These are phyloP conservation scores for Poa pratensis DNA, from an alignment of 176 grass and related monocot genomes.

Conservation along the genomic window DNA sequence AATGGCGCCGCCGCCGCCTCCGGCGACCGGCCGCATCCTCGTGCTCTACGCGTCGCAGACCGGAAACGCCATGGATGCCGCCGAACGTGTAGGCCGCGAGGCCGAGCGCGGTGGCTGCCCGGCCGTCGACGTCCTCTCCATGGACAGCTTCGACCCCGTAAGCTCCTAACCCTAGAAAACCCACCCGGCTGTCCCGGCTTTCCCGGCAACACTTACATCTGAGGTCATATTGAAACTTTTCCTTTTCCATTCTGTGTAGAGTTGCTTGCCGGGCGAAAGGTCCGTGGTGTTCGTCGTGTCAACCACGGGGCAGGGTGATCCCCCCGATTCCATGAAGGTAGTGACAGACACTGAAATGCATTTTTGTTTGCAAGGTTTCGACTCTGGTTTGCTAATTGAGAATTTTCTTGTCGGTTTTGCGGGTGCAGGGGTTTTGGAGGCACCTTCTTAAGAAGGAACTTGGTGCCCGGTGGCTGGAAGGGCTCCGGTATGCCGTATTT, in stretches of 20 bases:
- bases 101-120: conserved; percentile 88
- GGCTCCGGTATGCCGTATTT: conserved; percentile 75
- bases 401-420: conserved; percentile 13
- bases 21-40: conserved; percentile 48
- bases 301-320: conserved; percentile 89
- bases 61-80: conserved; percentile 80
- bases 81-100: conserved; percentile 77
- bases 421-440: conserved; percentile 74
- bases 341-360: not conserved
- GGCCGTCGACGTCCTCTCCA: conserved; percentile 68
- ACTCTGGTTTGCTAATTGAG: not conserved
- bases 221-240: not conserved
- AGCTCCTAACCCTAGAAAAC: conserved; percentile 30
- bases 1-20: conserved; percentile 36
- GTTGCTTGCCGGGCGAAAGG: conserved; percentile 56
- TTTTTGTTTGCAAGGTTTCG: not conserved
- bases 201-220: not conserved
- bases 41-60: conserved; percentile 88
- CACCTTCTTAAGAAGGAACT: conserved; percentile 71
- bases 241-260: conserved; percentile 39
- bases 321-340: conserved; percentile 91
- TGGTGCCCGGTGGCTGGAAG: conserved; percentile 60
- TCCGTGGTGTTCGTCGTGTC: conserved; percentile 82
- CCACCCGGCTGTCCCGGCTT: no score
- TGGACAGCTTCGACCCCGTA: conserved; percentile 78